phyloP scores from a whole-genome alignment of 805 yeast species.

The Yarrowia porcina region DNA sequence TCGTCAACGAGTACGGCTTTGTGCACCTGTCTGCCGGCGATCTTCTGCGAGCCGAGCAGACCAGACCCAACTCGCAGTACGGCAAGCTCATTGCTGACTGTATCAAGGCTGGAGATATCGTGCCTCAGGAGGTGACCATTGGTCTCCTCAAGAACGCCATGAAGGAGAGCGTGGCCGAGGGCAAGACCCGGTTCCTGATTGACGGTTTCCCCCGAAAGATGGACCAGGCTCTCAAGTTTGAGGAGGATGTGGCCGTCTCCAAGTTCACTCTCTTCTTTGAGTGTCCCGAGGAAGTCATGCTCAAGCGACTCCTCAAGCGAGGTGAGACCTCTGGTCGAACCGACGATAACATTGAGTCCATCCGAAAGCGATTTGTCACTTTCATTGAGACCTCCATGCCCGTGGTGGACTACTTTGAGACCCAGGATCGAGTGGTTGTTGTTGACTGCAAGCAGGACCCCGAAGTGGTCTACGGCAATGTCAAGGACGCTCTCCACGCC shows the following conservation, averaged over 20 bases:
- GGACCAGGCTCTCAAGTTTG: conserved; percentile 97
- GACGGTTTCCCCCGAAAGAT: conserved; percentile 98
- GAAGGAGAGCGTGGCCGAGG: conserved; percentile 48
- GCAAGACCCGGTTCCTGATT: conserved; percentile 63
- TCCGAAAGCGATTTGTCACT: conserved; percentile 74
- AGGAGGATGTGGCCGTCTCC: conserved; percentile 50
- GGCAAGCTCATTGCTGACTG: conserved; percentile 82
- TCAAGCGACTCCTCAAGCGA: conserved; percentile 77
- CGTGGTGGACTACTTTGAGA: conserved; percentile 12
- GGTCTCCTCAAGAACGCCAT: conserved; percentile 81
- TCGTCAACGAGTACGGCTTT: conserved; percentile 76
- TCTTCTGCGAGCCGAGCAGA: conserved; percentile 86
- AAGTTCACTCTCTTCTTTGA: conserved; percentile 44
- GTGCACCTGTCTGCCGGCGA: conserved; percentile 96
- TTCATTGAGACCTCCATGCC: conserved; percentile 21
- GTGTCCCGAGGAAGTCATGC: conserved; percentile 79
- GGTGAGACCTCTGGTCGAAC: conserved; percentile 93
- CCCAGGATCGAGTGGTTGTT: conserved; percentile 61
- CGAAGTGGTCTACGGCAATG: conserved; percentile 69
- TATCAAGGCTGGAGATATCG: conserved; percentile 85
- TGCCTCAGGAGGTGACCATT: conserved; percentile 89
- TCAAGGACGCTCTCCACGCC: conserved; percentile 58
- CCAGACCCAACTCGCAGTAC: conserved; percentile 71
- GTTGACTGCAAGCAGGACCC: conserved; percentile 77
- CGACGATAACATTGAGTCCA: conserved; percentile 90